A percentile compares a stretch with the other conserved stretches of the same genome.
Conservation (phyloP, 345 rosid species). For the Populus tremula region DNA sequence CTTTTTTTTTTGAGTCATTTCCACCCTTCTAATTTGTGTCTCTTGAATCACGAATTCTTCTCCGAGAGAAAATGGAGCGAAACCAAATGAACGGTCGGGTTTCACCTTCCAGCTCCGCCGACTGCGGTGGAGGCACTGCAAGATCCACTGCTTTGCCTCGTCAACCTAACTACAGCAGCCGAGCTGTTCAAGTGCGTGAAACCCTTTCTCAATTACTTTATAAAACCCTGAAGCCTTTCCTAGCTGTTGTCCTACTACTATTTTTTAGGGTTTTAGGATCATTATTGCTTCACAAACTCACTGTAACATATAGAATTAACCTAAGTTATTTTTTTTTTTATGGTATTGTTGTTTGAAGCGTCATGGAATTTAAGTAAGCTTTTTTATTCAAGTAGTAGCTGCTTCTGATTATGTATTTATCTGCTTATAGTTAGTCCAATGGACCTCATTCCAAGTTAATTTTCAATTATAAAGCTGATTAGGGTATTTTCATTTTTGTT, state of each 20-base stretch:
- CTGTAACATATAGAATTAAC: background rate
- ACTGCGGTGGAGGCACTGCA: slow-evolving; percentile 12
- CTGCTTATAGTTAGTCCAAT: background rate
- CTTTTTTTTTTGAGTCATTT: background rate
- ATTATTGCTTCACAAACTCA: background rate
- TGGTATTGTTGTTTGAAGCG: background rate
- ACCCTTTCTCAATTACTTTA: background rate
- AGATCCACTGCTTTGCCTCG: slow-evolving; percentile 20
- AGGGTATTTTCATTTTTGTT: background rate
- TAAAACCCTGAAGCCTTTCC: slow-evolving; percentile 16
- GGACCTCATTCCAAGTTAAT: background rate
- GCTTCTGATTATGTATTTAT: background rate
- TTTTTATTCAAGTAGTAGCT: background rate
- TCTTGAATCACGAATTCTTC: background rate
- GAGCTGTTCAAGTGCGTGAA: slow-evolving; percentile 44
- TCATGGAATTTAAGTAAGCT: background rate
- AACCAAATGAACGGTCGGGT: slow-evolving; percentile 26
- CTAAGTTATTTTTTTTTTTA: background rate
- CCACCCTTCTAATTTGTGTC: background rate
- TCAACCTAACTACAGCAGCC: slow-evolving; percentile 41
- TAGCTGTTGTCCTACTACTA: background rate
- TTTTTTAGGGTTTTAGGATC: slow-evolving; percentile 3
- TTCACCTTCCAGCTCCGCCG: slow-evolving; percentile 18
- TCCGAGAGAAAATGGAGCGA: slow-evolving; percentile 27
- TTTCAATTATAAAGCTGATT: background rate